Percentiles rank a stretch among this genome's conserved stretches.
phyloP scores from a whole-genome alignment of 2,329 filamentous ascomycete genomes.

The Immersiporthe knoxdaviesiana region DNA sequence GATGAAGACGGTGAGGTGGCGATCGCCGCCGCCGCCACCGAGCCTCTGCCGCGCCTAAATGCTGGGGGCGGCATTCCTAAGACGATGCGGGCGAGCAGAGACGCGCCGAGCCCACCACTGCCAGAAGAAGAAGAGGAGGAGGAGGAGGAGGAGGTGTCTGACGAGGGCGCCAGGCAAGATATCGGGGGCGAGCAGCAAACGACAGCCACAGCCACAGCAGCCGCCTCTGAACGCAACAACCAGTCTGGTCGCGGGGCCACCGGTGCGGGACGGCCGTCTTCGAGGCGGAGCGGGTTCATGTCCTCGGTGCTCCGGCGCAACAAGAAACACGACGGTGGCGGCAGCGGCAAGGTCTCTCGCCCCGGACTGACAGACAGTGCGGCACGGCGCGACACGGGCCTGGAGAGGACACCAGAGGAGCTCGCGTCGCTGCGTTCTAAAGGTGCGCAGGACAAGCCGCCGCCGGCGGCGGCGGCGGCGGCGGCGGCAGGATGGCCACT shows the following conservation, averaged over 20 bases:
- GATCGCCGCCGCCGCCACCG: slow-evolving; percentile 40
- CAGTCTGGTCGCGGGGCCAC: slow-evolving; percentile 45
- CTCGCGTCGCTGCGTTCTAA: slow-evolving; percentile 50
- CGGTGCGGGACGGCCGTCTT: not conserved
- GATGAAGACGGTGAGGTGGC: slow-evolving; percentile 54
- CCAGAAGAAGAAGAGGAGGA: slow-evolving; percentile 45
- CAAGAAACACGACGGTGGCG: slow-evolving; percentile 57
- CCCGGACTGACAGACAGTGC: slow-evolving; percentile 57
- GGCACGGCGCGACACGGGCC: slow-evolving; percentile 63
- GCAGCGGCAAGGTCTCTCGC: slow-evolving; percentile 58
- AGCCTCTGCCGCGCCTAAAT: not conserved
- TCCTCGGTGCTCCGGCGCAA: slow-evolving; percentile 64
- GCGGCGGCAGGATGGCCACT: slow-evolving; percentile 35
- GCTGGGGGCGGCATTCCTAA: not conserved
- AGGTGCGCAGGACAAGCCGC: slow-evolving; percentile 34
- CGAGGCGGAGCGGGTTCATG: slow-evolving; percentile 51
- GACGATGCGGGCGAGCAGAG: slow-evolving; percentile 2
- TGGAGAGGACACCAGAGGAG: slow-evolving; percentile 62
- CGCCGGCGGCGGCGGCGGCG: no score
- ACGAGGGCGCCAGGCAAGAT: slow-evolving; percentile 49
- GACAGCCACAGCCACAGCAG: slow-evolving; percentile 19
- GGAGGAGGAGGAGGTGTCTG: slow-evolving; percentile 49
- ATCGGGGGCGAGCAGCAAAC: slow-evolving; percentile 42
- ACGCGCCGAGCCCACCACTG: slow-evolving; percentile 39
- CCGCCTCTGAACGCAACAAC: slow-evolving; percentile 44